Evolutionary conservation across 177 flowering plant genomes (phyloP), one percentile per base, ranked within the genome.

Genomic region (Telopea speciosissima): DNA sequence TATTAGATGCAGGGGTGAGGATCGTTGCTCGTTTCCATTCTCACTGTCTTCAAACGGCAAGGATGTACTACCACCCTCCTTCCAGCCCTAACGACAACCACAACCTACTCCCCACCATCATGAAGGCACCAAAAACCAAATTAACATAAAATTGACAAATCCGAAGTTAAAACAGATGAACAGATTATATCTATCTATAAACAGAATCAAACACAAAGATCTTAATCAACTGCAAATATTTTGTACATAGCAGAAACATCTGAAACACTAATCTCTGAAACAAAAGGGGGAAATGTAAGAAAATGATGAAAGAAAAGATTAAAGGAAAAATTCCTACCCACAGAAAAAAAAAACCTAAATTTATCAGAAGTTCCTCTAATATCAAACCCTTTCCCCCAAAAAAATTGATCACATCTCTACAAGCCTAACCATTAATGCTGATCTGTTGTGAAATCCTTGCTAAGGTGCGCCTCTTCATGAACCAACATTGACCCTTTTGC

Each of bases 381-480:
- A 63, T 26, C 45, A 54, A 62, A 44, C 3, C 49, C 14, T 10
- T 44, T 10, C 3, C 3, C 3, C 3, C 3, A 44, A 67, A 67
- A 31, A 26, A 63, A 69, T 33, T 26, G 54, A 68, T 9, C 28
- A 28, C 4, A 19, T 21, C 59, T 33, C 33, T 31, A 5, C 33
- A 31, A 31, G 2, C n/a, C n/a, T n/a, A n/a, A n/a, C n/a, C n/a
- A n/a, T 31, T 31, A 59, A 42, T 25, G 19, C 66, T 59, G 4
- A 84, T 84, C 86, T 78, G 79, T 31, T 2, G 33, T 21, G 81
- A 69, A 28, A 70, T 68, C 60, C 71, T 79, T 71, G 63, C 65
- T n/a, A n/a, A n/a, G n/a, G n/a, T n/a, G n/a, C n/a, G n/a, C n/a
- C n/a, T n/a, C n/a, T n/a, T n/a, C n/a, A n/a, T n/a, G n/a, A n/a